Evolutionary conservation across 2,329 filamentous ascomycete species (phyloP).

Genomic region (Helotiales sp.): DNA sequence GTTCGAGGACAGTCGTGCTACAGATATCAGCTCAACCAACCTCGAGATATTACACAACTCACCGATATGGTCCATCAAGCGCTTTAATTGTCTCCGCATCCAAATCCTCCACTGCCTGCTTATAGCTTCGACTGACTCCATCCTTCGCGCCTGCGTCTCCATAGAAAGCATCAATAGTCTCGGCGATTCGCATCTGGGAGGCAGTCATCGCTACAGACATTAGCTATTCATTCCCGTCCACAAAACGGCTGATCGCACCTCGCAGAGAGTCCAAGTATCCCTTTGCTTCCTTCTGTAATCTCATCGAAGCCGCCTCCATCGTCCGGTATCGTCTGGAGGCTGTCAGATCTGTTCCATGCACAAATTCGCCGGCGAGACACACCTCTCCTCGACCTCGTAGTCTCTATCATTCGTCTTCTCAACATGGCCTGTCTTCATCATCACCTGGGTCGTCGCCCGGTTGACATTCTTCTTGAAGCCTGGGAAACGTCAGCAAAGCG

Average conservation of each 20-base stretch:
- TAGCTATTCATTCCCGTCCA: slow-evolving; percentile 2
- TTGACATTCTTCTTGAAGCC: slow-evolving; percentile 97
- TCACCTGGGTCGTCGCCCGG: slow-evolving; percentile 97
- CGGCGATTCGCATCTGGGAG: slow-evolving; percentile 98
- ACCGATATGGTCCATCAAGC: slow-evolving; percentile 91
- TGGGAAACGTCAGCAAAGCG: slow-evolving; percentile 38
- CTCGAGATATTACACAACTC: slow-evolving; percentile 24
- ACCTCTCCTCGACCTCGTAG: slow-evolving; percentile 97
- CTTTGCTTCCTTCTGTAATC: slow-evolving; percentile 96
- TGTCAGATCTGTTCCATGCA: neutral
- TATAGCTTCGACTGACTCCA: slow-evolving; percentile 94
- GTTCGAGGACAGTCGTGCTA: slow-evolving; percentile 89
- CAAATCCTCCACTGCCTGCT: slow-evolving; percentile 95
- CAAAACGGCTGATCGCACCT: slow-evolving; percentile 49
- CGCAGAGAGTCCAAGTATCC: slow-evolving; percentile 94
- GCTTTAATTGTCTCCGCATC: slow-evolving; percentile 99
- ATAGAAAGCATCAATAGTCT: slow-evolving; percentile 99
- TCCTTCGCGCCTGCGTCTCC: slow-evolving; percentile 93
- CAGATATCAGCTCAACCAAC: slow-evolving; percentile 21
- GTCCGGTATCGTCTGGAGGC: slow-evolving; percentile 80
- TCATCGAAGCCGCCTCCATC: slow-evolving; percentile 91
- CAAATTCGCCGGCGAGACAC: slow-evolving; percentile 19
- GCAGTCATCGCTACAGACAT: slow-evolving; percentile 82
- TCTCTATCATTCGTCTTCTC: slow-evolving; percentile 98
- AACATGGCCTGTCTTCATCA: slow-evolving; percentile 99